Conservation (phyloP, 768 basidiomycete species). For the Boletellus sp. region DNA sequence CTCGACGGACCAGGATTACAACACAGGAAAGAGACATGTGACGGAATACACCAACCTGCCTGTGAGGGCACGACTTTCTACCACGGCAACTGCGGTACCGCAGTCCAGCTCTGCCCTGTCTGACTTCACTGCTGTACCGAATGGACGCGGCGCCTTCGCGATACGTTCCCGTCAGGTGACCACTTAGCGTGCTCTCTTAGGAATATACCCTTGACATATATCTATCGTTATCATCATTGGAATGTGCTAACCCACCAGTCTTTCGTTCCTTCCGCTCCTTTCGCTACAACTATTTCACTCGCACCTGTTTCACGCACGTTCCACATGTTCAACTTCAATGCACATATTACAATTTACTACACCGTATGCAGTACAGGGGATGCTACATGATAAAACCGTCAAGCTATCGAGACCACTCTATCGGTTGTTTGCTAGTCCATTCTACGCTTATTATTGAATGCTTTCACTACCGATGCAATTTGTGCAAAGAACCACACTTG, state of each 20-base stretch:
- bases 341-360: slow-evolving; percentile 23
- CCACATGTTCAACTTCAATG: slow-evolving; percentile 22
- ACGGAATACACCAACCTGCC: slow-evolving; percentile 35
- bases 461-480: slow-evolving; percentile 70
- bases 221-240: slow-evolving; percentile 20
- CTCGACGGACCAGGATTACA: slow-evolving; percentile 30
- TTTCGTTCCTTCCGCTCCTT: slow-evolving; percentile 19
- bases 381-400: slow-evolving; percentile 21
- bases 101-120: slow-evolving; percentile 38
- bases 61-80: slow-evolving; percentile 55
- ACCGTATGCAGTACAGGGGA: slow-evolving; percentile 23
- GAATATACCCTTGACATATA: slow-evolving; percentile 26
- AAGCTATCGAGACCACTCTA: slow-evolving; percentile 15
- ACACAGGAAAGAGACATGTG: slow-evolving; percentile 27
- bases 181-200: slow-evolving; percentile 17
- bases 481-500: slow-evolving; percentile 81
- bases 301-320: slow-evolving; percentile 23
- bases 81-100: slow-evolving; percentile 48
- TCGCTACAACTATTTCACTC: slow-evolving; percentile 17
- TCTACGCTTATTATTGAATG: slow-evolving; percentile 68
- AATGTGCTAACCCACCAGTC: slow-evolving; percentile 12
- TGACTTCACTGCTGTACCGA: slow-evolving; percentile 35
- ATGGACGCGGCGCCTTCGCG: slow-evolving; percentile 24
- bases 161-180: slow-evolving; percentile 17
- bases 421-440: slow-evolving; percentile 48